Evolutionary conservation across 345 rosid species (phyloP).

Genomic region (Viola odorata): DNA sequence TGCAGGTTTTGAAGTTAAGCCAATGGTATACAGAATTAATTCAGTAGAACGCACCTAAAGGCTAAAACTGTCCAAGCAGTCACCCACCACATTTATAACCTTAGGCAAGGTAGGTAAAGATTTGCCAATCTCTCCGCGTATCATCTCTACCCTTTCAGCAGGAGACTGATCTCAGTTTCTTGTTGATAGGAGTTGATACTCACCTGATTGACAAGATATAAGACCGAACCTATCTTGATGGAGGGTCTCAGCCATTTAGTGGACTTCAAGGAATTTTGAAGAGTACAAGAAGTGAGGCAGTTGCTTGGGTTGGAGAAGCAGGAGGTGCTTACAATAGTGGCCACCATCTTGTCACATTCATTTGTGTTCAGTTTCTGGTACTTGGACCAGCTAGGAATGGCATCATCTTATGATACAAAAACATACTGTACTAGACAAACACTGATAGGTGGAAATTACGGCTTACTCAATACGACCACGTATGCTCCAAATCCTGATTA

Average conservation of each 20-base stretch:
- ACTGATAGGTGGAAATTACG: slow-evolving; percentile 53
- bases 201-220: slow-evolving; percentile 43
- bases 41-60: slow-evolving; percentile 23
- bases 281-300: slow-evolving; percentile 34
- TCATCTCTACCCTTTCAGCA: not conserved
- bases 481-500: slow-evolving; percentile 50
- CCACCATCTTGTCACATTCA: slow-evolving; percentile 41
- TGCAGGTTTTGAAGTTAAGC: slow-evolving; percentile 30
- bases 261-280: slow-evolving; percentile 34
- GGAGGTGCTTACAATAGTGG: slow-evolving; percentile 65
- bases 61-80: slow-evolving; percentile 36
- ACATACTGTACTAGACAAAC: slow-evolving; percentile 54
- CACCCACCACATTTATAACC: slow-evolving; percentile 56
- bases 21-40: slow-evolving; percentile 34
- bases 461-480: slow-evolving; percentile 39
- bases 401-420: slow-evolving; percentile 40
- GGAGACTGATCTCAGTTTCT: not conserved
- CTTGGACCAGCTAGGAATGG: slow-evolving; percentile 60
- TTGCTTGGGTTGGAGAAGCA: slow-evolving; percentile 65
- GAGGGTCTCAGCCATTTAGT: slow-evolving; percentile 21
- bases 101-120: slow-evolving; percentile 36
- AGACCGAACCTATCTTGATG: slow-evolving; percentile 38
- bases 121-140: not conserved
- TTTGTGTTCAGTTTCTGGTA: slow-evolving; percentile 64
- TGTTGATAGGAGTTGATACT: slow-evolving; percentile 33